Evolutionary conservation across 352 stramenopile species (phyloP).

Genomic region (Thalassiosira delicatula): DNA sequence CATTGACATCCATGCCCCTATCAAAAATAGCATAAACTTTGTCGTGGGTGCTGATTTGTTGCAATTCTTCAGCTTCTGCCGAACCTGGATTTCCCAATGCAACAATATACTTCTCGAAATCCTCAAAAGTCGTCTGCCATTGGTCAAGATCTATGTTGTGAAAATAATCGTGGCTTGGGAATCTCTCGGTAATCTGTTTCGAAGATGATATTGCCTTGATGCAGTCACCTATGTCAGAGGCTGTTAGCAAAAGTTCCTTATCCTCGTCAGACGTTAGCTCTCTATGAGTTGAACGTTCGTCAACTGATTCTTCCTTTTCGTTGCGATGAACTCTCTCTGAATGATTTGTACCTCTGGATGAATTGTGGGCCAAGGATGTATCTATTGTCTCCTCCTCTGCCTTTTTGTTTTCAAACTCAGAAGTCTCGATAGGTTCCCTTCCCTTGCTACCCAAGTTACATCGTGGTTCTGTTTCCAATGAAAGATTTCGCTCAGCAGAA

Average conservation of each 20-base stretch:
- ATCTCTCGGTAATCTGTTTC: slow-evolving; percentile 1
- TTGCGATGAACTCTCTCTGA: slow-evolving; percentile 15
- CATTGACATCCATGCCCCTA: slow-evolving; percentile 36
- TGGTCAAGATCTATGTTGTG: slow-evolving; percentile 31
- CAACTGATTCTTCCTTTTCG: not conserved
- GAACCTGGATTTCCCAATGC: slow-evolving; percentile 27
- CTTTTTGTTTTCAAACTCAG: no score
- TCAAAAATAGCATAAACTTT: slow-evolving; percentile 47
- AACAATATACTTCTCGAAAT: slow-evolving; percentile 46
- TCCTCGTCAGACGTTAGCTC: not conserved
- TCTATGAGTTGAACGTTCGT: not conserved
- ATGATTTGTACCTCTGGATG: no score
- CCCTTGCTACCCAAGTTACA: not conserved
- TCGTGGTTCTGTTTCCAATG: not conserved
- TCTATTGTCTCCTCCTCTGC: no score
- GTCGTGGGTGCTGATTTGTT: slow-evolving; percentile 22
- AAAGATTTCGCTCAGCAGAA: not conserved
- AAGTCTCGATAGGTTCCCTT: no score
- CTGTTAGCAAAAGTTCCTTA: slow-evolving; percentile 29
- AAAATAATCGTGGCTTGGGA: slow-evolving; percentile 21
- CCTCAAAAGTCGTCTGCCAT: slow-evolving; percentile 30
- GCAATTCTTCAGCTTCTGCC: slow-evolving; percentile 33
- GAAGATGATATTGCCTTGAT: slow-evolving; percentile 33
- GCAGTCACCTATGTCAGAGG: slow-evolving; percentile 31
- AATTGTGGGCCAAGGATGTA: no score